A percentile compares a stretch with the other conserved stretches of the same genome.
Evolutionary conservation across 148 eudicot genomes (phyloP).

Genomic region (Vaccinium vitisidaea): DNA sequence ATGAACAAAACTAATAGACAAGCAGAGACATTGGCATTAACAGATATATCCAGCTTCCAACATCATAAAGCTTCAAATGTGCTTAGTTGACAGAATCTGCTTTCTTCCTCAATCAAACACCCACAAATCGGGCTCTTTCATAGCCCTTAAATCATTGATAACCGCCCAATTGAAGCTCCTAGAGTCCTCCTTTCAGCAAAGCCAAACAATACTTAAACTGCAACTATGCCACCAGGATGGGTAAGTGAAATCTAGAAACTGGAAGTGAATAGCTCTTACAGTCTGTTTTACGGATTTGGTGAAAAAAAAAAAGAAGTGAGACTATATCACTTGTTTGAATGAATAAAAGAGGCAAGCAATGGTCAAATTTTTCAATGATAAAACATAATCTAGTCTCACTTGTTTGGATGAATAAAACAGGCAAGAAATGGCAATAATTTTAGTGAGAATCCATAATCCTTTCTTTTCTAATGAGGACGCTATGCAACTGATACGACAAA

Average conservation of each 20-base stretch:
- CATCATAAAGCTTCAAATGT: background rate
- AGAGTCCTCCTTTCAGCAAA: background rate
- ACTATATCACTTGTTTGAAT: background rate
- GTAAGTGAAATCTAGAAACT: background rate
- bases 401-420: background rate
- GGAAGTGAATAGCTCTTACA: background rate
- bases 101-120: slow-evolving; percentile 9
- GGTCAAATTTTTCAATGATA: background rate
- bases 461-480: background rate
- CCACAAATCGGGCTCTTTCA: background rate
- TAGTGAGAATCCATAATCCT: background rate
- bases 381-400: background rate
- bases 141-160: background rate
- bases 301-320: background rate
- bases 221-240: background rate
- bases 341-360: background rate
- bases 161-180: background rate
- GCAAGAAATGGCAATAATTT: background rate
- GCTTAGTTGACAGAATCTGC: slow-evolving; percentile 1
- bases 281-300: background rate
- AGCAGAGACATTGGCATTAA: slow-evolving; percentile 9
- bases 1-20: background rate
- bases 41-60: slow-evolving; percentile 11
- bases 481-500: background rate
- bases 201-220: background rate